Evolutionary conservation across 148 eudicot genomes (phyloP).

Genomic region (Amaranthus cruentus): DNA sequence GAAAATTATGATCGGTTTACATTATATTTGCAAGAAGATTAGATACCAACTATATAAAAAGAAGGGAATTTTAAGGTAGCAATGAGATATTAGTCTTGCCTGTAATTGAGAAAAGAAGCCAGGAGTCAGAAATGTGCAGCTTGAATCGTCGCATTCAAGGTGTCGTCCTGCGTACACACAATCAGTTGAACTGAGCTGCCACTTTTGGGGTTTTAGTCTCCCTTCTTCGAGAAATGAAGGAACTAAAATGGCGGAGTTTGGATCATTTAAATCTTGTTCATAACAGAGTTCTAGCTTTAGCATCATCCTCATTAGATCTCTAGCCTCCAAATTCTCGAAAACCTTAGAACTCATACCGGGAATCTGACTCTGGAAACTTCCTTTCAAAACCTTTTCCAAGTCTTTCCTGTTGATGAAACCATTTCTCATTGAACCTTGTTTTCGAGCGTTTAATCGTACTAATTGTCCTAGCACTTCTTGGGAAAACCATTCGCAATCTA

Average conservation of each 20-base stretch:
- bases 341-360: constrained; percentile 64
- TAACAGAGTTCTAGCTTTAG: constrained; percentile 71
- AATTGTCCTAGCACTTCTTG: constrained; percentile 69
- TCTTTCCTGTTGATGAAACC: constrained; percentile 72
- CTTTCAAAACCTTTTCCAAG: constrained; percentile 63
- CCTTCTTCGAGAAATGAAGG: constrained; percentile 82
- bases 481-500: constrained; percentile 86
- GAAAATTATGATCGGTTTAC: not conserved
- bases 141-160: constrained; percentile 82
- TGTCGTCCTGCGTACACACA: constrained; percentile 73
- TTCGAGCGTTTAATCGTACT: constrained; percentile 41
- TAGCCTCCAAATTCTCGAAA: constrained; percentile 51
- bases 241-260: constrained; percentile 51
- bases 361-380: constrained; percentile 63
- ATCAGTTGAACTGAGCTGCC: constrained; percentile 56
- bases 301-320: constrained; percentile 76
- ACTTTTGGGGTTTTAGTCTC: constrained; percentile 58
- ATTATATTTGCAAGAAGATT: not conserved
- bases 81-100: constrained; percentile 36
- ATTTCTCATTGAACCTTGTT: constrained; percentile 34
- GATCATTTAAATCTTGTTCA: constrained; percentile 63
- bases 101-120: constrained; percentile 84
- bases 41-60: not conserved
- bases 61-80: not conserved
- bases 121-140: constrained; percentile 75